Base-by-base conservation (phyloP, 1,139 yeast genomes). In the Hansenula lynferdii region DNA sequence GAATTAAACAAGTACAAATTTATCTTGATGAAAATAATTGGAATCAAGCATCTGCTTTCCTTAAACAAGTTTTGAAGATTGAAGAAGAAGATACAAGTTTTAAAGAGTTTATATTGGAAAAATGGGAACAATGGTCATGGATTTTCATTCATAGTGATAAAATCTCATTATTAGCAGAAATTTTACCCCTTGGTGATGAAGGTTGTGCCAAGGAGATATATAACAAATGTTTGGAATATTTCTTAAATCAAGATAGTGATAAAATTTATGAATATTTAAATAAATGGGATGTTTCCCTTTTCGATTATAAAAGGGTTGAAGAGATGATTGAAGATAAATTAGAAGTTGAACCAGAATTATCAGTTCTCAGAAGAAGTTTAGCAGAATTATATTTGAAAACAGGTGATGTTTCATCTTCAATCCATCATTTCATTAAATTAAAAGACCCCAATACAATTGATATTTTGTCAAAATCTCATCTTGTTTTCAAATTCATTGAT, bases 61-160 rank as follows among this genome's bases (percentile, higher is more conserved):
- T 86, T 30, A 45, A 57, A 2, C 53, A 53, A 21, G 69, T 79
- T 2, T 58, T 78, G 21, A 57, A 55, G 9, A 35, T 43, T 19
- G 40, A 42, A 26, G 56, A 61, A n/a, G 48, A 53, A 16, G 71
- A 67, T 25, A 54, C 51, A 5, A 53, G 49, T 12, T 55, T 65
- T 15, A 49, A 57, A 31, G 65, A 65, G 26, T 57, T 62, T 7
- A 54, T 71, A 1, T 35, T 50, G 20, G 60, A 62, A 12, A 79
- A 79, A 44, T 89, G 97, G 96, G 75, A 75, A 38, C 64, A 64
- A 25, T 82, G 89, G 81, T 62, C 83, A 8, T 59, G 64, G 45
- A 71, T 70, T 11, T 83, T 80, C 46, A 61, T 79, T 2, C 65
- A 72, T 6, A 62, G 75, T 1, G 68, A 64, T 2, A 76, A 81